These are phyloP conservation scores for Taphrina populina DNA, from an alignment of 1,139 yeast genomes.

Conservation along the genomic window DNA sequence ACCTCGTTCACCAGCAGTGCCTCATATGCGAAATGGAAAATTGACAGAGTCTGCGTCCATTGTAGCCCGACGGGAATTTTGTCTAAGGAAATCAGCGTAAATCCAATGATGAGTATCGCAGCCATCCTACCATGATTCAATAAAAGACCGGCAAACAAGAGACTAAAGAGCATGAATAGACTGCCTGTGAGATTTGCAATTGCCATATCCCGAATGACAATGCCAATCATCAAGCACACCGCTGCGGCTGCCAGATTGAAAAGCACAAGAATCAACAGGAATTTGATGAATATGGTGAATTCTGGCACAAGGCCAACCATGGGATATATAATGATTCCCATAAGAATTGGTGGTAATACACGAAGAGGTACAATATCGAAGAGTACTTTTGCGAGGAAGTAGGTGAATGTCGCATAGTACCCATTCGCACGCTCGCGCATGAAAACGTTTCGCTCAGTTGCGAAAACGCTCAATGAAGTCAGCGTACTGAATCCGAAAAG, in stretches of 20 bases:
- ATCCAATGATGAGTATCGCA: background rate
- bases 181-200: constrained; percentile 90
- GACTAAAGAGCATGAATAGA: constrained; percentile 73
- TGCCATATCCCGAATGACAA: constrained; percentile 82
- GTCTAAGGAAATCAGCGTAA: constrained; percentile 44
- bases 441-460: constrained; percentile 82
- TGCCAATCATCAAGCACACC: constrained; percentile 83
- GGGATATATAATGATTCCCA: constrained; percentile 86
- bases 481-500: constrained; percentile 90
- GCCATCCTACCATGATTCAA: constrained; percentile 56
- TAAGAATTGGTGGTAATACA: constrained; percentile 80
- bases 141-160: constrained; percentile 88
- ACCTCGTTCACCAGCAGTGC: constrained; percentile 90
- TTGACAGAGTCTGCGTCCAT: constrained; percentile 80
- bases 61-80: constrained; percentile 68
- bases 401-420: constrained; percentile 82
- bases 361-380: constrained; percentile 90
- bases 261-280: constrained; percentile 65
- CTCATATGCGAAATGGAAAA: constrained; percentile 94
- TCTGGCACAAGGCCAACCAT: constrained; percentile 69
- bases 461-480: constrained; percentile 79
- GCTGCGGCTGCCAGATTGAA: constrained; percentile 85
- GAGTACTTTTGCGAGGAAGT: constrained; percentile 76
- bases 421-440: constrained; percentile 91
- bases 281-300: constrained; percentile 68